A percentile compares a stretch with the other conserved stretches of the same genome.
Evolutionary conservation across 2,329 filamentous ascomycete genomes (phyloP).

Genomic region (Stagonosporopsis chrysanthemi): DNA sequence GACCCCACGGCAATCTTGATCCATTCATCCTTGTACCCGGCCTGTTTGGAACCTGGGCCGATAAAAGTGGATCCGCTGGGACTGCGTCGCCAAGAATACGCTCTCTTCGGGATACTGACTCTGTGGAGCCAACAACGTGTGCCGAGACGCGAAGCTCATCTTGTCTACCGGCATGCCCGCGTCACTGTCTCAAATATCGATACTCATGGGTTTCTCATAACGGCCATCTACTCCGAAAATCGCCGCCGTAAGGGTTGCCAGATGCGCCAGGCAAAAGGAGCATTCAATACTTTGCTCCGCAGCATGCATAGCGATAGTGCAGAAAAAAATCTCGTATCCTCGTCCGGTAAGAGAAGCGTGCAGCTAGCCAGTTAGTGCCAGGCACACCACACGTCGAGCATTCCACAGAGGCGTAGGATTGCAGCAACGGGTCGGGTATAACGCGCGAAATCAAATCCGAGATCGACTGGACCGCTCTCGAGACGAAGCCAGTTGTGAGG

Average conservation of each 20-base stretch:
- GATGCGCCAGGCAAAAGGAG: conserved; percentile 3
- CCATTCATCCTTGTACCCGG: conserved; percentile 1
- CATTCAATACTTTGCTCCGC: conserved; percentile 15
- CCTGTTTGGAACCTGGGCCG: conserved; percentile 4
- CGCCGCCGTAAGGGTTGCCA: conserved; percentile 3
- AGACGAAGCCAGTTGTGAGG: conserved; percentile 4
- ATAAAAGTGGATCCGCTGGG: conserved; percentile 2
- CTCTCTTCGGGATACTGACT: conserved; percentile 6
- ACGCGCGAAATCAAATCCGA: conserved; percentile 11
- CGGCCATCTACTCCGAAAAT: conserved; percentile 7
- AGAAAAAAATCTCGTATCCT: conserved; percentile 19
- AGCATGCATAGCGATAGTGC: conserved; percentile 1
- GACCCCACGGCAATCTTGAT: conserved; percentile 19
- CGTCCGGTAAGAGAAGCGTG: conserved; percentile 12
- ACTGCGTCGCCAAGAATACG: conserved; percentile 2
- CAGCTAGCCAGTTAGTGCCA: conserved; percentile 9
- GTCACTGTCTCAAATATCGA: conserved; percentile 10
- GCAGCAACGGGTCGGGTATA: conserved; percentile 8
- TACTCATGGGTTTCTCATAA: conserved; percentile 4
- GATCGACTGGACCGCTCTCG: conserved; percentile 12
- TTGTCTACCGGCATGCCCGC: conserved; percentile 17
- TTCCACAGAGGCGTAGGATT: conserved; percentile 15
- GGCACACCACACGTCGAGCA: conserved; percentile 18
- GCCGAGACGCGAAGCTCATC: conserved; percentile 21
- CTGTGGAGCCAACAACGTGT: conserved; percentile 19